Evolutionary conservation across 208 protist species (phyloP), one percentile per base, ranked within the genome.

Genomic region (Acanthamoeba triangularis): DNA sequence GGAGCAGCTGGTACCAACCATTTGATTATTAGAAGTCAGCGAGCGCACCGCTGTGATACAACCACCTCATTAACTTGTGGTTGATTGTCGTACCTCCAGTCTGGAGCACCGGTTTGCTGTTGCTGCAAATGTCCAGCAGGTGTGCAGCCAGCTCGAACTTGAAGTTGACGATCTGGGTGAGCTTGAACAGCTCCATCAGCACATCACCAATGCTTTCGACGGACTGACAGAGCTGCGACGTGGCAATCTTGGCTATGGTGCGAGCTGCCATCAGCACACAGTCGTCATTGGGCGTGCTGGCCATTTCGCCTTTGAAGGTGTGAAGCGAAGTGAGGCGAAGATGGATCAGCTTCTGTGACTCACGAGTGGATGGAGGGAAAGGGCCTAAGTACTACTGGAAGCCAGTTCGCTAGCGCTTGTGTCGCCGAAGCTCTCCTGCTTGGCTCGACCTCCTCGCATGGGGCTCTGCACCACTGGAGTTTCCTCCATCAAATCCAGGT

Each of bases 401-500:
- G 72, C 13, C 72, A 25, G 6, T 8, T n/a, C 74, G 44, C 74
- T 84, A 11, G 33, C n/a, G 3, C 44, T 37, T 8, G 16, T 20
- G 14, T 54, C 44, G 23, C 41, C 37, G 6, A 54, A n/a, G 41
- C 33, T 44, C 74, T 84, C 74, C 11, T 52, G 74, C 41, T 84
- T 84, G 74, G 23, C 44, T 11, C 74, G 74, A 13, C 74, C 74
- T 54, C 74, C 74, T 10, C 74, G 74, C 30, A 52, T 8, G 41
- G 74, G 74, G 20, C 74, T 84, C 20, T 84, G 74, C 33, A 84
- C 74, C 8, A 84, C 74, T 30, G 74, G 74, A 1, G 41, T 54
- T 13, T 84, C 74, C 33, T 84, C 74, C 74, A 84, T 84, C 37
- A 84, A 25, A 52, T 84, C 74, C 2, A 84, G 41, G n/a, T 84